phyloP scores from a whole-genome alignment of 176 grass and related monocot species.

The Phyllostachys edulis region DNA sequence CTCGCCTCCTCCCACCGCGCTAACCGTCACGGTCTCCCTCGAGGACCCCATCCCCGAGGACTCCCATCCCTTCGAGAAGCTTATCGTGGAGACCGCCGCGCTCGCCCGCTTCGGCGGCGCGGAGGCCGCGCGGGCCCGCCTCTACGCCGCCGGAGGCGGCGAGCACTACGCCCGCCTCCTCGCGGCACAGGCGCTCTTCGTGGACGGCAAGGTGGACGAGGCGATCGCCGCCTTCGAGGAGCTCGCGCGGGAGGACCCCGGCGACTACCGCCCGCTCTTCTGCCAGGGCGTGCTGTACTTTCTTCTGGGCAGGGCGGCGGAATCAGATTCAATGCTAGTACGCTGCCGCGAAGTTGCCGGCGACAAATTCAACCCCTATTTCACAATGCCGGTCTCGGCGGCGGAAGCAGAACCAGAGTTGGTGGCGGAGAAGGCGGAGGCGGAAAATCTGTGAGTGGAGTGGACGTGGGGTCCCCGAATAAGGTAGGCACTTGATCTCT shows the following conservation, averaged over 20 bases:
- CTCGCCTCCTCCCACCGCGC: not conserved
- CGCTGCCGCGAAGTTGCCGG: slow-evolving; percentile 46
- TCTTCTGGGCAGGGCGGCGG: slow-evolving; percentile 34
- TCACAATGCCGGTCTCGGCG: slow-evolving; percentile 21
- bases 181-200: slow-evolving; percentile 58
- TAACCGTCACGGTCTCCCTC: slow-evolving; percentile 13
- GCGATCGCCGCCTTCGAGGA: slow-evolving; percentile 62
- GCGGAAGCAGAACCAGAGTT: not conserved
- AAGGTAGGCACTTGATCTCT: slow-evolving; percentile 28
- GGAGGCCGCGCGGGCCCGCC: slow-evolving; percentile 42
- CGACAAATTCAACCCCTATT: slow-evolving; percentile 26
- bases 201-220: slow-evolving; percentile 63
- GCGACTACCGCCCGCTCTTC: slow-evolving; percentile 65
- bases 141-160: slow-evolving; percentile 32
- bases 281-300: slow-evolving; percentile 62
- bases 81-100: slow-evolving; percentile 58
- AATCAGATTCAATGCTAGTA: slow-evolving; percentile 42
- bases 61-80: slow-evolving; percentile 49
- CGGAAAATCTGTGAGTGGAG: slow-evolving; percentile 5
- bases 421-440: not conserved
- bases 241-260: slow-evolving; percentile 55
- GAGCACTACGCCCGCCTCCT: slow-evolving; percentile 51
- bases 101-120: slow-evolving; percentile 36
- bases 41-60: slow-evolving; percentile 25
- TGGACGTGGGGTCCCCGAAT: not conserved